phyloP scores from a whole-genome alignment of 1,139 yeast species.

The Scheffersomyces illinoinensis region DNA sequence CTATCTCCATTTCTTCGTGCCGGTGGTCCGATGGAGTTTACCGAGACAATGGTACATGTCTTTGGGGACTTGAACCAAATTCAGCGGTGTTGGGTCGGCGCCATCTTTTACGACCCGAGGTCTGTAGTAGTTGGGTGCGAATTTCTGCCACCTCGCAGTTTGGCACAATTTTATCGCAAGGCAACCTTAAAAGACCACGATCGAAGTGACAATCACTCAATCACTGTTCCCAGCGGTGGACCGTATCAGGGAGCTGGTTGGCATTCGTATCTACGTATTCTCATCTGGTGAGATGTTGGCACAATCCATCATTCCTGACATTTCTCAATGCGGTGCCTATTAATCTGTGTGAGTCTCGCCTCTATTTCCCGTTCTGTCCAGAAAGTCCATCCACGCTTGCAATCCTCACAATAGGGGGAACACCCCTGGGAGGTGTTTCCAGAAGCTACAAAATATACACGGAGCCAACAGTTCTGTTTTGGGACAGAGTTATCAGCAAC shows the following conservation, averaged over 20 bases:
- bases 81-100: not conserved
- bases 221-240: not conserved
- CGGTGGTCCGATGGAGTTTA: not conserved
- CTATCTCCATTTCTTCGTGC: not conserved
- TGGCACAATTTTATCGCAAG: not conserved
- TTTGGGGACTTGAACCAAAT: not conserved
- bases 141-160: not conserved
- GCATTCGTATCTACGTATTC: not conserved
- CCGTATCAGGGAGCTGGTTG: not conserved
- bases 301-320: not conserved
- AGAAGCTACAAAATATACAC: too few species aligned
- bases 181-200: not conserved
- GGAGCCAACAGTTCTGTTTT: too few species aligned
- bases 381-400: not conserved
- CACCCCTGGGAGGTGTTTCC: too few species aligned
- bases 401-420: too few species aligned
- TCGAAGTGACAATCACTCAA: not conserved
- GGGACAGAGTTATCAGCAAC: too few species aligned
- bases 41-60: not conserved
- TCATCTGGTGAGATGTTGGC: too few species aligned
- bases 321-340: not conserved
- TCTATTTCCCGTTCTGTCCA: not conserved
- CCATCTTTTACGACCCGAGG: too few species aligned
- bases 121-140: not conserved
- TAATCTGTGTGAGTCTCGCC: not conserved